Base-by-base conservation (phyloP, 129 eudicot species). In the Lonicera japonica region DNA sequence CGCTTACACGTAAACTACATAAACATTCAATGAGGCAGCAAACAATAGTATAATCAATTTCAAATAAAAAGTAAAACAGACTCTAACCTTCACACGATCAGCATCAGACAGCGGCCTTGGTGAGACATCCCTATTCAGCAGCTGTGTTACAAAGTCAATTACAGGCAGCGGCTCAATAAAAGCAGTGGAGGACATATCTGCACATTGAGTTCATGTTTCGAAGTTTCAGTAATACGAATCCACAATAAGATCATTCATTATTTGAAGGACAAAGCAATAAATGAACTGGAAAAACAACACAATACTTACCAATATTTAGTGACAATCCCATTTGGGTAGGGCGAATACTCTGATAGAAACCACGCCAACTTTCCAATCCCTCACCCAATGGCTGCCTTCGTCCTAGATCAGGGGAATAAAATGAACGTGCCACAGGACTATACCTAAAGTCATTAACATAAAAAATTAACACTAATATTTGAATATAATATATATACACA, bases 301-400 rank as follows among this genome's bases (percentile, higher is more conserved):
- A 15, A 34, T 4, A 17, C 55, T 50, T 50, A 78, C 99, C 96
- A 11, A 88, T 94, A 59, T 94, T 94, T 19, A 94, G 59, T 0
- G 99, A 94, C 68, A 94, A 61, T 17, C 99, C 99, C 99, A 88
- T 94, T 73, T 94, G 99, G 16, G 99, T 94, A 21, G 99, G 99
- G 5, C 99, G 71, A 11, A 88, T 88, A 64, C 99, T 94, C 70
- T 94, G 99, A 63, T 94, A 88, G 55, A 92, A 92, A 48, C 99
- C 99, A 56, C 96, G 83, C 99, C 96, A 92, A 56, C 96, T 85
- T 61, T 94, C 96, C 22, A 88, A 66, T 7, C 96, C 99, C 21
- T 94, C 96, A 65, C 99, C 99, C 57, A 94, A 66, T 14, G 96
- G 82, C 55, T 87, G 90, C 73, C 80, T 80, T 25, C 83, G 66